Percentiles rank a stretch among this genome's conserved stretches.
These are phyloP conservation scores for Mollisiaceae sp. DNA, from an alignment of 2,329 filamentous ascomycete species.

Conservation along the genomic window DNA sequence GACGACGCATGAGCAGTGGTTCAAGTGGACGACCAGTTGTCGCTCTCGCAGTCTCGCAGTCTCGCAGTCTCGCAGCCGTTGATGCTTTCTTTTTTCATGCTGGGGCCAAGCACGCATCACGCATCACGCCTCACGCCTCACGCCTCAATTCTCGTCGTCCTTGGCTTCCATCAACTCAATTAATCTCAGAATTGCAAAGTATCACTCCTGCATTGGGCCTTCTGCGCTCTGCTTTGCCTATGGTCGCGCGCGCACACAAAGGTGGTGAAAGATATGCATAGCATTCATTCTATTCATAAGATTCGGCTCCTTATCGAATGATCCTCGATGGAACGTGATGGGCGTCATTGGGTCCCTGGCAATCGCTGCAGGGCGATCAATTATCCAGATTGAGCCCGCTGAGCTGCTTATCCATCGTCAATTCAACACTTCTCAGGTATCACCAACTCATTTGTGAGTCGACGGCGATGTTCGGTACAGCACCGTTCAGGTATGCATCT, in stretches of 20 bases:
- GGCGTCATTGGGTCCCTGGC: conserved; percentile 23
- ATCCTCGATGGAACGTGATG: conserved; percentile 19
- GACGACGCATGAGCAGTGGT: not conserved
- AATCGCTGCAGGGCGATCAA: conserved; percentile 28
- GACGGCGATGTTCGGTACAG: not conserved
- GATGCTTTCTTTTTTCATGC: conserved; percentile 5
- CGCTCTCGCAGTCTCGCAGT: not conserved
- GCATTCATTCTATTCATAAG: conserved; percentile 3
- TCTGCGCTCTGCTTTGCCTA: not conserved
- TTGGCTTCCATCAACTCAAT: not conserved
- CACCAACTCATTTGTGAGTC: conserved; percentile 14
- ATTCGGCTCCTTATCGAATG: conserved; percentile 15
- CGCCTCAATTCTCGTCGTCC: not conserved
- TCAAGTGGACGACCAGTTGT: no score
- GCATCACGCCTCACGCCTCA: no score
- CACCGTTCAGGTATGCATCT: not conserved
- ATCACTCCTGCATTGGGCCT: not conserved
- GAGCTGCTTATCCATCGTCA: conserved; percentile 27
- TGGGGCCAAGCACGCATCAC: not conserved
- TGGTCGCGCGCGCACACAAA: not conserved
- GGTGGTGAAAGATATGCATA: conserved; percentile 4
- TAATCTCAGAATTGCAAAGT: not conserved
- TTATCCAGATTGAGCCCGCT: conserved; percentile 31
- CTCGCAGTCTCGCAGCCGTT: not conserved
- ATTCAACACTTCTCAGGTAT: conserved; percentile 25